Conservation (phyloP, 805 yeast species). For the Blastobotrys peoriensis region DNA sequence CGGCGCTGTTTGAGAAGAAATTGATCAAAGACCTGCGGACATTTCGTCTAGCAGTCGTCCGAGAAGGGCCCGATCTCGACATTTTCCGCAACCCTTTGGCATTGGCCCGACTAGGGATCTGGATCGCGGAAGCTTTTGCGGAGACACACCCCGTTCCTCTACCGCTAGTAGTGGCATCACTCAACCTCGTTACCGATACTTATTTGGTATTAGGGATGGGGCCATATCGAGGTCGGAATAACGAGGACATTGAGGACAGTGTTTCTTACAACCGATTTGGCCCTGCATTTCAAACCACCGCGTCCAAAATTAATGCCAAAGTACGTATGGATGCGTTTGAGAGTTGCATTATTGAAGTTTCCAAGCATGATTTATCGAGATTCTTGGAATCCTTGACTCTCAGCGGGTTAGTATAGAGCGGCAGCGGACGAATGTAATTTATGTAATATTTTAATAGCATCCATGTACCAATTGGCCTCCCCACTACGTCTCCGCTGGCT, state of each 20-base stretch:
- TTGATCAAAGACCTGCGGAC: constrained; percentile 71
- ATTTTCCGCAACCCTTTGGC: constrained; percentile 83
- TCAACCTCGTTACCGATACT: constrained; percentile 66
- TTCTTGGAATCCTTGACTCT: constrained; percentile 78
- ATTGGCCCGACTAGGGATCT: constrained; percentile 73
- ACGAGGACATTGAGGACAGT: constrained; percentile 33
- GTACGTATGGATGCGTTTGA: constrained; percentile 93
- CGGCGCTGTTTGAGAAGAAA: constrained; percentile 79
- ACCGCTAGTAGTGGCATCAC: constrained; percentile 82
- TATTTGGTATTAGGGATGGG: constrained; percentile 87
- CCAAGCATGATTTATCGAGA: constrained; percentile 80
- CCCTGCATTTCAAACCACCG: constrained; percentile 84
- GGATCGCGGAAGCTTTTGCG: constrained; percentile 87
- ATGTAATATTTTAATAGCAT: too few species aligned
- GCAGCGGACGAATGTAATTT: too few species aligned
- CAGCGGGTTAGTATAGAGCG: constrained; percentile 49
- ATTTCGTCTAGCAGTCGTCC: constrained; percentile 79
- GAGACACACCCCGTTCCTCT: constrained; percentile 61
- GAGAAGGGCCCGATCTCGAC: constrained; percentile 78
- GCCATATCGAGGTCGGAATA: constrained; percentile 59
- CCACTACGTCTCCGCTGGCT: too few species aligned
- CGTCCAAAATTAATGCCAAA: constrained; percentile 76
- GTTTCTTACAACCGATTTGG: constrained; percentile 71
- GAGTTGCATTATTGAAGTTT: constrained; percentile 83
- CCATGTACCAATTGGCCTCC: too few species aligned